These are phyloP conservation scores for Raphanus raphanistrum DNA, from an alignment of 345 rosid species.

Conservation along the genomic window DNA sequence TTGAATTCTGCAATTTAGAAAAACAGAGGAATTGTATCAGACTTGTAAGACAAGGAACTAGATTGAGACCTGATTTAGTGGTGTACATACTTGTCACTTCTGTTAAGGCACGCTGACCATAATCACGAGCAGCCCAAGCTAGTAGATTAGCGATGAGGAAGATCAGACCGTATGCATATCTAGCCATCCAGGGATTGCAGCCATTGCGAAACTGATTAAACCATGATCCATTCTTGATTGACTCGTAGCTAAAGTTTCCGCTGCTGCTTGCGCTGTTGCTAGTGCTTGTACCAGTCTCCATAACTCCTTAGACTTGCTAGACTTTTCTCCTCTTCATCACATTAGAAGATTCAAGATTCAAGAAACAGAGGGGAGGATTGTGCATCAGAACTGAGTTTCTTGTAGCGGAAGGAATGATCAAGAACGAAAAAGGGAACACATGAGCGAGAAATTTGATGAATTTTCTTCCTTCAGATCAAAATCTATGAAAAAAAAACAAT, in stretches of 20 bases:
- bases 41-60: constrained; percentile 18
- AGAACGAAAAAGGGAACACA: not conserved
- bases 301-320: constrained; percentile 40
- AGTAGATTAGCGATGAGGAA: constrained; percentile 76
- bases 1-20: constrained; percentile 56
- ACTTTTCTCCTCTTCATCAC: constrained; percentile 49
- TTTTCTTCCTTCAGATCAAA: not conserved
- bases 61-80: not conserved
- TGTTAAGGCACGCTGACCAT: constrained; percentile 57
- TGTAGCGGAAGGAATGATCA: not conserved
- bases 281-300: constrained; percentile 56
- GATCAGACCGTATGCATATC: constrained; percentile 77
- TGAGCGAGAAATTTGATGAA: not conserved
- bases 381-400: constrained; percentile 6
- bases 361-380: constrained; percentile 8
- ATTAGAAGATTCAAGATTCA: constrained; percentile 25
- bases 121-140: constrained; percentile 93
- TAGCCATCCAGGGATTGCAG: constrained; percentile 93
- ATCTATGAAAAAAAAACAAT: not conserved
- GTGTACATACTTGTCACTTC: constrained; percentile 63
- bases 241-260: constrained; percentile 38
- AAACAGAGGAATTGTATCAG: not conserved
- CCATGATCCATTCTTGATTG: constrained; percentile 62
- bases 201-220: constrained; percentile 76
- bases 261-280: constrained; percentile 13